Base-by-base conservation (phyloP, 1,139 yeast species). In the Yamadazyma epiphylla region DNA sequence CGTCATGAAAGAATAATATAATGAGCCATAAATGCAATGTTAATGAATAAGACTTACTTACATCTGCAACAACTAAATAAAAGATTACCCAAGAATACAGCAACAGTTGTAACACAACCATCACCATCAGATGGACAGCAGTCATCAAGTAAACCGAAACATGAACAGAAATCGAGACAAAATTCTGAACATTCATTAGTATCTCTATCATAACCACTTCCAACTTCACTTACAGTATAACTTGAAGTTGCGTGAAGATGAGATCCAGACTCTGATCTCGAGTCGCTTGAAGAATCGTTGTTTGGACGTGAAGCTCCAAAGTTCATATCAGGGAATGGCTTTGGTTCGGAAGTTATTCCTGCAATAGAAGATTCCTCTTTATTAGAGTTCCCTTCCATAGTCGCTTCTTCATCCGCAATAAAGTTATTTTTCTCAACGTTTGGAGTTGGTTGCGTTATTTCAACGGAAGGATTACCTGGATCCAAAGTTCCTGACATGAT, bases 71-170 rank as follows among this genome's bases (percentile, higher is more conserved):
- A 60, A 4, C 57, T 43, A 28, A 67, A 53, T 28, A 60, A 44
- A 24, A 66, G 42, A 38, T 60, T 64, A 25, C 72, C 73, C 30
- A 59, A 44, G 47, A 64, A 60, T 1, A 61, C 47, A 10, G 70
- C 70, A 16, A 52, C 37, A 11, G 59, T 45, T 20, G 67, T 55
- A 30, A 65, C 38, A 38, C 60, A 67, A 11, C 74, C 73, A 29
- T 65, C 72, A 3, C 67, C 65, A 20, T 49, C 51, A 24, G 58
- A 42, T 8, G 74, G 74, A 41, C 70, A 66, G 44, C 70, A 67
- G 5, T 55, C 45, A 29, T 63, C 67, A 28, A 60, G 58, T 30
- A 64, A 48, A 1, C 74, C 74, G 35, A 67, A 68, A 40, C 74
- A 68, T 10, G 58, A 38, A 33, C 51, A 49, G 29, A 48, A 52